Percentiles rank a stretch among this genome's conserved stretches.
phyloP scores from a whole-genome alignment of 768 basidiomycete genomes.

The Hericium alpestre region DNA sequence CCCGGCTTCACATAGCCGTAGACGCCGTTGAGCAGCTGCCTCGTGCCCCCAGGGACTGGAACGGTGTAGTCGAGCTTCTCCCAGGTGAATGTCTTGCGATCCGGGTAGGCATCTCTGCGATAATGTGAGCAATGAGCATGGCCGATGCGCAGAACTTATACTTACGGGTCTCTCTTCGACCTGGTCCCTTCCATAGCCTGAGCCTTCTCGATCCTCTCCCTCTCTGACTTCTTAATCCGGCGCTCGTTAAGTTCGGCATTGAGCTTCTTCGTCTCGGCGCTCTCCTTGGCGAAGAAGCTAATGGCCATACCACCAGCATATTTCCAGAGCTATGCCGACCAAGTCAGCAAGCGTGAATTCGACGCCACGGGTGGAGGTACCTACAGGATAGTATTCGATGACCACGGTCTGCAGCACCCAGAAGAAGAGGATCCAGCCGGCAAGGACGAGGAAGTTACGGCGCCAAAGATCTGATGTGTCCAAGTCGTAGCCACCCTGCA shows the following conservation, averaged over 20 bases:
- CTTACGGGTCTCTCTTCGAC: conserved; percentile 49
- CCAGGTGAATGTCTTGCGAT: conserved; percentile 70
- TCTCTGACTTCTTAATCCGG: conserved; percentile 24
- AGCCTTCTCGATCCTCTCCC: conserved; percentile 20
- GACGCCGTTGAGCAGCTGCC: conserved; percentile 64
- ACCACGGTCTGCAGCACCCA: conserved; percentile 56
- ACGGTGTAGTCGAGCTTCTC: conserved; percentile 68
- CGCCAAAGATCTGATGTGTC: conserved; percentile 50
- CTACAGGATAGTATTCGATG: conserved; percentile 50
- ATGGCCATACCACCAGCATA: conserved; percentile 49
- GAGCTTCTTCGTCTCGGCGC: conserved; percentile 38
- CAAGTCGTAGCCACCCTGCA: conserved; percentile 48
- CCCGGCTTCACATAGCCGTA: conserved; percentile 79
- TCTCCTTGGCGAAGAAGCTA: conserved; percentile 56
- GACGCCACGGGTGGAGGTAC: conserved; percentile 14
- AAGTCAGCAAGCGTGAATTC: not conserved
- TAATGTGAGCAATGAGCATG: not conserved
- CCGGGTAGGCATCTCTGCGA: conserved; percentile 7
- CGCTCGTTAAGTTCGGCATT: conserved; percentile 44
- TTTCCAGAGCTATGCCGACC: conserved; percentile 18
- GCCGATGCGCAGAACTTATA: conserved; percentile 3
- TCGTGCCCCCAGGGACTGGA: conserved; percentile 50
- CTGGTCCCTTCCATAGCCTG: conserved; percentile 11
- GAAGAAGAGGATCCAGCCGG: conserved; percentile 65
- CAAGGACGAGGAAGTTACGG: conserved; percentile 58